Percentiles rank a stretch among this genome's conserved stretches.
Evolutionary conservation across 805 yeast genomes (phyloP).

Genomic region (Priceomyces fermenticarens): DNA sequence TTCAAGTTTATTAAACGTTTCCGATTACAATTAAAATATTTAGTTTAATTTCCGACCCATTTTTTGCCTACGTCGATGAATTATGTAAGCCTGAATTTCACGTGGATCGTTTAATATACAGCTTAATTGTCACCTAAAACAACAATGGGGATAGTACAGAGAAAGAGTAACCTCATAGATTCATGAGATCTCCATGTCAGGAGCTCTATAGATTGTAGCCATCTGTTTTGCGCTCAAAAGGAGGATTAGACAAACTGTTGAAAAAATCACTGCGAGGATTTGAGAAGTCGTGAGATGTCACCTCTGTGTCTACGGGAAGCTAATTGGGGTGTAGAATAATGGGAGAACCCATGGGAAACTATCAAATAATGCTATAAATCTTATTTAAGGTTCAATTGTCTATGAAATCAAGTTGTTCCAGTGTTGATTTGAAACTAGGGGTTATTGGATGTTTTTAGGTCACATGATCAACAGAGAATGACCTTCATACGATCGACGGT

Average conservation of each 20-base stretch:
- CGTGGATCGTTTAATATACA: constrained; percentile 2
- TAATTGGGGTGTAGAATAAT: too few species aligned
- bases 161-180: neutral
- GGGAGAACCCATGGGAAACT: too few species aligned
- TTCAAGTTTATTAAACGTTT: neutral
- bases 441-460: too few species aligned
- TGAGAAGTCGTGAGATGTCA: constrained; percentile 3
- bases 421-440: too few species aligned
- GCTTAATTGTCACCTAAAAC: neutral
- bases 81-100: constrained; percentile 4
- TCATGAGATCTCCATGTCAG: neutral
- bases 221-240: constrained; percentile 1
- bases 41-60: constrained; percentile 4
- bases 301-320: too few species aligned
- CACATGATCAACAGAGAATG: too few species aligned
- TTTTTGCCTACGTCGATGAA: constrained; percentile 3
- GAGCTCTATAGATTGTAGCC: neutral
- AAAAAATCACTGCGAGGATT: constrained; percentile 2
- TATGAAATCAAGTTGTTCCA: too few species aligned
- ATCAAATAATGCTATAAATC: too few species aligned
- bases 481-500: too few species aligned
- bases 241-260: neutral
- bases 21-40: neutral
- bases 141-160: neutral
- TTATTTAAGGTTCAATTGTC: too few species aligned